Percentiles rank a stretch among this genome's conserved stretches.
These are phyloP conservation scores for Aciculosporium take DNA, from an alignment of 2,329 filamentous ascomycete species.

Conservation along the genomic window DNA sequence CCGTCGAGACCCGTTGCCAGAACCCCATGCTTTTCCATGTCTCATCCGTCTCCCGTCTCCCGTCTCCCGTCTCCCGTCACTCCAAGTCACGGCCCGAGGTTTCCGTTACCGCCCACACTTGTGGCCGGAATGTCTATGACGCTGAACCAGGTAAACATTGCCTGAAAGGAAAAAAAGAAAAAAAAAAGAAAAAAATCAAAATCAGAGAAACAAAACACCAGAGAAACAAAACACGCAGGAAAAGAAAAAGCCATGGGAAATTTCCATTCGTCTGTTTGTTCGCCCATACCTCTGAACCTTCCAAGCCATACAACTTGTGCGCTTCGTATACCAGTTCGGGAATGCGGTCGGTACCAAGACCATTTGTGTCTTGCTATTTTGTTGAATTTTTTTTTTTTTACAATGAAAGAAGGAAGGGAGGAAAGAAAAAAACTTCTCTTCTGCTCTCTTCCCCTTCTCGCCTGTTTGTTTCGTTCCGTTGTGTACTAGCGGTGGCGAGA, in stretches of 20 bases:
- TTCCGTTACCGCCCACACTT: background rate
- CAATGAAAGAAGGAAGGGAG: too few relatives aligned
- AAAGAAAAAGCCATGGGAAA: too few relatives aligned
- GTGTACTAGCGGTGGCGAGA: too few relatives aligned
- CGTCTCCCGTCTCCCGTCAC: background rate
- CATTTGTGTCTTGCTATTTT: background rate
- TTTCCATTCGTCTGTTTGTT: too few relatives aligned
- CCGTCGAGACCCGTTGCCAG: background rate
- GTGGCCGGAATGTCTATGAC: background rate
- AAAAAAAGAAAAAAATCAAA: background rate
- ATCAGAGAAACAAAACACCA: too few relatives aligned
- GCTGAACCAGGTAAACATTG: background rate
- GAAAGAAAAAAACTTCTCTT: too few relatives aligned
- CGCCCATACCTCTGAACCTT: background rate
- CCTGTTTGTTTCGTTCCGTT: too few relatives aligned
- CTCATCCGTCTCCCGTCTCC: background rate
- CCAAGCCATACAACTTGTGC: background rate
- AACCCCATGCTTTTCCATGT: background rate
- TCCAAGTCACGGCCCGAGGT: background rate
- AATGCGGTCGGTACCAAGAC: too few relatives aligned
- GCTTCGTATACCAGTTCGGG: too few relatives aligned
- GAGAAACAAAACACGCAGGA: too few relatives aligned
- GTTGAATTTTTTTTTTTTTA: too few relatives aligned
- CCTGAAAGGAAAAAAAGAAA: background rate
- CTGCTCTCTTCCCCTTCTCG: too few relatives aligned